Percentiles rank a stretch among this genome's conserved stretches.
These are phyloP conservation scores for Stylosanthes scabra DNA, from an alignment of 331 rosid genomes.

Conservation along the genomic window DNA sequence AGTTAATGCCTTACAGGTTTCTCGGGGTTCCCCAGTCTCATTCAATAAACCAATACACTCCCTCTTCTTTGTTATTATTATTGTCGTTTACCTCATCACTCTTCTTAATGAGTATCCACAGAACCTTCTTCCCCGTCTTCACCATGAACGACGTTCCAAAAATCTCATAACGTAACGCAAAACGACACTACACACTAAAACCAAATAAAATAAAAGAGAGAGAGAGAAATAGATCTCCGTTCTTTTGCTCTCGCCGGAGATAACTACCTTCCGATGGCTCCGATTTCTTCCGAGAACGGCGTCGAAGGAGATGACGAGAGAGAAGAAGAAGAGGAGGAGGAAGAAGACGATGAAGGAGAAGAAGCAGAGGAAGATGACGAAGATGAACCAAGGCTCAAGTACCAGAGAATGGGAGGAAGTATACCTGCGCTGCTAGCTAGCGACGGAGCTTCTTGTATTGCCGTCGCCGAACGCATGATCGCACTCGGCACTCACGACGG, in stretches of 20 bases:
- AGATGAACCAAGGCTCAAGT: slow-evolving; percentile 89
- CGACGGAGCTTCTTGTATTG: slow-evolving; percentile 76
- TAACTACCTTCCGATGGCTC: slow-evolving; percentile 55
- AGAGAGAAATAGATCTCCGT: slow-evolving; percentile 17
- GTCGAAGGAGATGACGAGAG: slow-evolving; percentile 87
- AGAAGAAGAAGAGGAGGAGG: slow-evolving; percentile 76
- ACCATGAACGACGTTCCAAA: not conserved
- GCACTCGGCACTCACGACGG: slow-evolving; percentile 89
- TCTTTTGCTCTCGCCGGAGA: slow-evolving; percentile 26
- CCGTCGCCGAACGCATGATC: slow-evolving; percentile 91
- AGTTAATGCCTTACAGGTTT: not conserved
- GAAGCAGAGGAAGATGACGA: slow-evolving; percentile 60
- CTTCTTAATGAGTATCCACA: not conserved
- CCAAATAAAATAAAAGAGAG: not conserved
- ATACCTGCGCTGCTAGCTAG: slow-evolving; percentile 66
- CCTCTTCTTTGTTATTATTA: not conserved
- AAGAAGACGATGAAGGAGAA: slow-evolving; percentile 46
- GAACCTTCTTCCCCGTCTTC: not conserved
- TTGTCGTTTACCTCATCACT: slow-evolving; percentile 34
- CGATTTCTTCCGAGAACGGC: slow-evolving; percentile 76
- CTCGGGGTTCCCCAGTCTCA: not conserved
- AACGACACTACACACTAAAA: not conserved
- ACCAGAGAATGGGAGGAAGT: slow-evolving; percentile 92
- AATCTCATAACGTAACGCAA: not conserved
- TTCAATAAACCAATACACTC: not conserved